Percentiles rank a stretch among this genome's conserved stretches.
These are phyloP conservation scores for Brassica napus DNA, from an alignment of 345 rosid species.

Conservation along the genomic window Da-Ae NC_063446.1:60744001-60744500, in stretches of 20 bases:
- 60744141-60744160: slow-evolving; percentile 46
- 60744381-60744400: slow-evolving; percentile 49
- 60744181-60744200: slow-evolving; percentile 51
- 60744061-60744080: slow-evolving; percentile 49
- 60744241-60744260: slow-evolving; percentile 29
- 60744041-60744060: slow-evolving; percentile 38
- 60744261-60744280: slow-evolving; percentile 39
- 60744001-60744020: slow-evolving; percentile 37
- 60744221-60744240: slow-evolving; percentile 46
- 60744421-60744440: neutral
- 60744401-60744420: slow-evolving; percentile 42
- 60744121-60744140: slow-evolving; percentile 52
- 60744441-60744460: neutral
- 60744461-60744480: neutral
- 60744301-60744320: slow-evolving; percentile 46
- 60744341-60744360: slow-evolving; percentile 32
- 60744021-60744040: slow-evolving; percentile 35
- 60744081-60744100: slow-evolving; percentile 43
- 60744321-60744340: slow-evolving; percentile 38
- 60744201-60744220: slow-evolving; percentile 42
- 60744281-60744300: slow-evolving; percentile 41
- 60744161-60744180: slow-evolving; percentile 41
- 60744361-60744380: slow-evolving; percentile 44
- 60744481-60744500: too few species aligned
- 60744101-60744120: slow-evolving; percentile 38